Evolutionary conservation across 768 basidiomycete genomes (phyloP).

Genomic region (Chiua virens): DNA sequence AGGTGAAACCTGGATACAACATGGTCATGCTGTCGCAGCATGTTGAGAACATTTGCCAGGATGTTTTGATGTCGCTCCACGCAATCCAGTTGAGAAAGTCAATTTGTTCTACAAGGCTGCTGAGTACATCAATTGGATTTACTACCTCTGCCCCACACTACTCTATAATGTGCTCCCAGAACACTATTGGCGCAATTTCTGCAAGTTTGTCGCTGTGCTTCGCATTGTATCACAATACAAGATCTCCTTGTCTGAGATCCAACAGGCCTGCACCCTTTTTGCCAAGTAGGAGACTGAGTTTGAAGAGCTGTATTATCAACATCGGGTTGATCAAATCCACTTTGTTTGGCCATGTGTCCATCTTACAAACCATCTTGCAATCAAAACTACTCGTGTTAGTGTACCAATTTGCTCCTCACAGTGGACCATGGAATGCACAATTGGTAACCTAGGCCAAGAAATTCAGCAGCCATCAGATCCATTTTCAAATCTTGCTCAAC

Average conservation of each 20-base stretch:
- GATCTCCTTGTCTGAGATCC: constrained; percentile 10
- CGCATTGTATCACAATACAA: constrained; percentile 18
- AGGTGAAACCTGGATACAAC: too few species aligned
- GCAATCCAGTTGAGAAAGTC: too few species aligned
- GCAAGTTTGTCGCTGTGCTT: constrained; percentile 21
- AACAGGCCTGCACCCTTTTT: constrained; percentile 13
- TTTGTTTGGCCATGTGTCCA: constrained; percentile 29
- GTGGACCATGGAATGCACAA: constrained; percentile 31
- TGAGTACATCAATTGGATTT: too few species aligned
- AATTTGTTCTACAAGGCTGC: too few species aligned
- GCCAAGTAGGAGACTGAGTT: constrained; percentile 26
- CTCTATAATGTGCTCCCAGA: constrained; percentile 15
- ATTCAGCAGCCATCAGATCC: constrained; percentile 24
- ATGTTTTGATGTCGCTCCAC: too few species aligned
- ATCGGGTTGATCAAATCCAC: constrained; percentile 22
- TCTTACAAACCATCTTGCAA: constrained; percentile 21
- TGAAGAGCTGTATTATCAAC: constrained; percentile 29
- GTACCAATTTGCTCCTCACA: constrained; percentile 25
- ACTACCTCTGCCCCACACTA: constrained; percentile 6
- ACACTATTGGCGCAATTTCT: constrained; percentile 17
- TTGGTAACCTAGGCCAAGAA: constrained; percentile 29
- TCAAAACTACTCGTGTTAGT: constrained; percentile 22
- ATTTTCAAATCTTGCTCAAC: constrained; percentile 28
- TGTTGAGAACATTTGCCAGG: constrained; percentile 19
- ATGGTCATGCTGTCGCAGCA: constrained; percentile 16